A percentile compares a stretch with the other conserved stretches of the same genome.
phyloP scores from a whole-genome alignment of 495 filamentous ascomycete genomes.

The Opeltia flavorubescens region DNA sequence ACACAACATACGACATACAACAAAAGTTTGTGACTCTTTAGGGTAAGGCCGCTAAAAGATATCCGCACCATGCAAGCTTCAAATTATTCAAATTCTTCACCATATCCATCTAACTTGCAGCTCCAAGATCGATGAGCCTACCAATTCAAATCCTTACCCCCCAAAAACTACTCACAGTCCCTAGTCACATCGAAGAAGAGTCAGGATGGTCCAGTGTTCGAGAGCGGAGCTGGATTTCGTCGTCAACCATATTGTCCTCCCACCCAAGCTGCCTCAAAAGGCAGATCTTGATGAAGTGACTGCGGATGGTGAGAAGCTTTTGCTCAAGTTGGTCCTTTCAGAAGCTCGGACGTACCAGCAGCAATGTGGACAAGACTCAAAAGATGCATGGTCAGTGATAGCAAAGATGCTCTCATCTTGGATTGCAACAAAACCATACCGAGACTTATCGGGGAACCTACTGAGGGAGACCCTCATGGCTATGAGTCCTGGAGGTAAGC shows the following conservation, averaged over 20 bases:
- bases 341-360: neutral
- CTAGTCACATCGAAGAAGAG: too few species aligned
- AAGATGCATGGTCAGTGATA: neutral
- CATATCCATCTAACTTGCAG: too few species aligned
- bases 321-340: neutral
- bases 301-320: neutral
- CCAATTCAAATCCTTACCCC: too few species aligned
- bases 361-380: neutral
- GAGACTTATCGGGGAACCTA: neutral
- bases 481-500: neutral
- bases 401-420: neutral
- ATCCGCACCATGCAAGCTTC: too few species aligned
- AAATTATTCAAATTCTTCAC: too few species aligned
- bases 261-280: neutral
- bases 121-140: too few species aligned
- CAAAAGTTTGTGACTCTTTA: too few species aligned
- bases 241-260: conserved; percentile 2
- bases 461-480: neutral
- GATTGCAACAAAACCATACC: neutral
- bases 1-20: too few species aligned
- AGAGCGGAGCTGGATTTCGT: neutral
- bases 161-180: too few species aligned
- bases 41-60: too few species aligned
- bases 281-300: neutral
- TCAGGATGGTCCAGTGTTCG: too few species aligned